Conservation (phyloP, 208 protist genomes). For the Acanthamoeba lenticulata region DNA sequence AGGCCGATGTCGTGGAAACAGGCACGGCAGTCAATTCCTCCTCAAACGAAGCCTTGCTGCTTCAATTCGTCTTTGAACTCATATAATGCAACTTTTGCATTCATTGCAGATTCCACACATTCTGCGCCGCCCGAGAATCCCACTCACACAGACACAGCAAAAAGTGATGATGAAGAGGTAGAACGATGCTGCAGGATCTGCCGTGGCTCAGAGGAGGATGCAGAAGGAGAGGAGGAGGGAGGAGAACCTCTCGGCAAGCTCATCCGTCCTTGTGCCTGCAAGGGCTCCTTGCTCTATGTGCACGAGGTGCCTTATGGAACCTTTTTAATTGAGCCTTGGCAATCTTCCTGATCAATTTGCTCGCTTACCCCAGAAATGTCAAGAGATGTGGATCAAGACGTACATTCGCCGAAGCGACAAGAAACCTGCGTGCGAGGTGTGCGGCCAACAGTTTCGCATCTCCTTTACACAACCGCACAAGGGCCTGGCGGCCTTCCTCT, state of each 20-base stretch:
- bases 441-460: constrained; percentile 38
- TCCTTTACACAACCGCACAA: constrained; percentile 17
- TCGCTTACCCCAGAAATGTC: not conserved
- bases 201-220: not conserved
- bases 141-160: too few relatives aligned
- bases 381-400: constrained; percentile 34
- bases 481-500: constrained; percentile 1
- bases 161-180: not conserved
- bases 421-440: not conserved
- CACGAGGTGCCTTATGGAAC: not conserved
- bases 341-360: not conserved
- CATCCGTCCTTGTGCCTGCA: constrained; percentile 16
- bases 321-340: not conserved
- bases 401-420: constrained; percentile 13
- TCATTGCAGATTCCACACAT: too few relatives aligned
- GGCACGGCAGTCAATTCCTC: too few relatives aligned
- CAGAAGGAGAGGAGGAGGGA: not conserved
- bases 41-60: too few relatives aligned
- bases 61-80: too few relatives aligned
- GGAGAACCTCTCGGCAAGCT: not conserved
- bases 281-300: not conserved
- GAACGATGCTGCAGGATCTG: not conserved
- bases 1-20: too few relatives aligned
- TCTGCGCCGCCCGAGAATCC: too few relatives aligned
- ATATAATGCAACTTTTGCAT: too few relatives aligned